These are phyloP conservation scores for Mangifera indica DNA, from an alignment of 345 rosid species.

Conservation along the genomic window DNA sequence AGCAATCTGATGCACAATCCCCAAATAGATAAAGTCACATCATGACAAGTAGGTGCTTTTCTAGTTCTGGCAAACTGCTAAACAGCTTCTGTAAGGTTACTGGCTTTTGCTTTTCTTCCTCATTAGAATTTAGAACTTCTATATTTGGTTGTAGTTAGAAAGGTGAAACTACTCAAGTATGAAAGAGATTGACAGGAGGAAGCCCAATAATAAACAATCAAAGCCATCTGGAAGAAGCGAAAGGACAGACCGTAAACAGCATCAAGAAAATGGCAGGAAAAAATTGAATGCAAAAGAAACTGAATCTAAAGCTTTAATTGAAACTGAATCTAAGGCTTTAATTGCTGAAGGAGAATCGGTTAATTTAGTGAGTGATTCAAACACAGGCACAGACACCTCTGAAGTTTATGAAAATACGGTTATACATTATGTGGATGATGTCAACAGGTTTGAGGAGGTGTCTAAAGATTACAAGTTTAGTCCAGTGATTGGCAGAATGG, in stretches of 20 bases:
- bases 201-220: constrained; percentile 48
- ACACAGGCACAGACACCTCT: constrained; percentile 51
- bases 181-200: constrained; percentile 58
- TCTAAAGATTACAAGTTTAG: constrained; percentile 33
- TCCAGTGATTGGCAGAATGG: constrained; percentile 18
- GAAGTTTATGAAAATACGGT: constrained; percentile 56
- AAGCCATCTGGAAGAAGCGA: constrained; percentile 53
- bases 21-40: neutral
- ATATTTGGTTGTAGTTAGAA: constrained; percentile 20
- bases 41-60: constrained; percentile 15
- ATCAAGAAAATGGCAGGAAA: constrained; percentile 47
- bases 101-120: constrained; percentile 14
- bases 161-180: constrained; percentile 25
- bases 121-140: constrained; percentile 12
- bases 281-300: constrained; percentile 38
- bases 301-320: constrained; percentile 41
- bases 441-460: constrained; percentile 40
- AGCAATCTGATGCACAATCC: constrained; percentile 12
- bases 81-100: neutral
- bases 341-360: constrained; percentile 40
- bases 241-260: constrained; percentile 47
- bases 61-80: neutral
- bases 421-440: constrained; percentile 66
- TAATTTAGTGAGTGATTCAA: constrained; percentile 51
- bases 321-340: constrained; percentile 43